Evolutionary conservation across 2,329 filamentous ascomycete genomes (phyloP).

Genomic region (Drechmeria coniospora): DNA sequence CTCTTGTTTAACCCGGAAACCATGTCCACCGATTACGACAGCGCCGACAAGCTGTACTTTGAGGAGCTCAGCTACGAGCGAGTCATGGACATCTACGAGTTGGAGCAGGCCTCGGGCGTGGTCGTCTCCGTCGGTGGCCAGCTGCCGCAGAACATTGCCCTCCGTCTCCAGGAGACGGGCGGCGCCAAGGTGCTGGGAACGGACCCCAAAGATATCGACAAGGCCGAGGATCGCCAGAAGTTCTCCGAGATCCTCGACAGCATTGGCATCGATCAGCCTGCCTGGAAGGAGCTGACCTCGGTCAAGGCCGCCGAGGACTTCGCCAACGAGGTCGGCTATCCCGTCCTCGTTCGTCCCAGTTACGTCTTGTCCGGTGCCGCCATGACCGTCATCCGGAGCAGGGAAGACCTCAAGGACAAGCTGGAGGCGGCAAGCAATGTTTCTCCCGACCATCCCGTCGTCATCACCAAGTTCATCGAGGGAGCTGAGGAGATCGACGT

Average conservation of each 20-base stretch:
- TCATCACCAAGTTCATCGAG: constrained; percentile 97
- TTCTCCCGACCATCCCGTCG: constrained; percentile 91
- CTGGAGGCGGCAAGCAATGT: constrained; percentile 79
- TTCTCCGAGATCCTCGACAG: constrained; percentile 96
- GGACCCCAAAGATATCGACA: constrained; percentile 87
- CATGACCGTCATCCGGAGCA: constrained; percentile 89
- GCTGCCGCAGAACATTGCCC: constrained; percentile 91
- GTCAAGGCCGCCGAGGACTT: constrained; percentile 79
- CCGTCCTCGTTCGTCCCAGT: constrained; percentile 83
- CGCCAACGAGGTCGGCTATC: constrained; percentile 73
- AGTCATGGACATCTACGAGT: constrained; percentile 97
- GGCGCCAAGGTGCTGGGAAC: constrained; percentile 86
- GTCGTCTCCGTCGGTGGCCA: constrained; percentile 95
- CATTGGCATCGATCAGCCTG: constrained; percentile 91
- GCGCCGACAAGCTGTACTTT: constrained; percentile 85
- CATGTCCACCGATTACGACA: constrained; percentile 69
- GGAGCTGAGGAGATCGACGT: constrained; percentile 93
- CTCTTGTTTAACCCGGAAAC: constrained; percentile 89
- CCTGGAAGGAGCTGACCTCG: constrained; percentile 93
- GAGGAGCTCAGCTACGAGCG: constrained; percentile 94
- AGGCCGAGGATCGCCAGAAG: constrained; percentile 94
- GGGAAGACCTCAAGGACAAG: constrained; percentile 87
- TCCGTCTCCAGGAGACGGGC: constrained; percentile 81
- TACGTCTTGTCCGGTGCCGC: constrained; percentile 96
- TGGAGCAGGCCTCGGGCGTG: constrained; percentile 71